Conservation (phyloP, 2,329 filamentous ascomycete genomes). For the Diaporthe sp. region DNA sequence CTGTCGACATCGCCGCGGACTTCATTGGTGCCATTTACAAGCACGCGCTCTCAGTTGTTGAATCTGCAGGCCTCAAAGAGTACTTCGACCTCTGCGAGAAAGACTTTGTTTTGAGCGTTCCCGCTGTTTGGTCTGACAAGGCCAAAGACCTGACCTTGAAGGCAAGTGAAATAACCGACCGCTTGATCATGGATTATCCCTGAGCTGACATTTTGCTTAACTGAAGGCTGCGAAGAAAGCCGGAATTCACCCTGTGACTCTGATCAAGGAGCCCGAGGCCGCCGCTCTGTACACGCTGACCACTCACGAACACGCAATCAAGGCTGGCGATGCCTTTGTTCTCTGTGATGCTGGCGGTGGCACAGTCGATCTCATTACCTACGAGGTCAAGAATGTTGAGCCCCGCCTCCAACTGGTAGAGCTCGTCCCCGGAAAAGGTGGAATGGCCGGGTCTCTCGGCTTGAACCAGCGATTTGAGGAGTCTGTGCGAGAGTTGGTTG, state of each 20-base stretch:
- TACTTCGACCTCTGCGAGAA: conserved; percentile 15
- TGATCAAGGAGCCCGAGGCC: conserved; percentile 38
- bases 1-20: no score
- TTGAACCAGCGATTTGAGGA: conserved; percentile 34
- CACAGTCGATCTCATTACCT: conserved; percentile 30
- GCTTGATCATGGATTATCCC: no score
- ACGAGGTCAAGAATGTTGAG: conserved; percentile 1
- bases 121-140: conserved; percentile 45
- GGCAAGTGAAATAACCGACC: no score
- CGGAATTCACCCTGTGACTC: background rate
- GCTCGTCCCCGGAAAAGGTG: background rate
- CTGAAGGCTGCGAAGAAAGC: conserved; percentile 40
- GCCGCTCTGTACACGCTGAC: conserved; percentile 13
- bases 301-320: background rate
- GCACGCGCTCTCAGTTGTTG: conserved; percentile 6
- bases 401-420: no score
- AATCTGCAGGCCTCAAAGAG: background rate
- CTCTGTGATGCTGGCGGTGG: conserved; percentile 29
- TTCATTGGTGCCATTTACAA: conserved; percentile 32
- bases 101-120: conserved; percentile 44
- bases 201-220: no score
- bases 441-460: background rate
- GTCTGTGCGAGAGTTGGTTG: background rate
- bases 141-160: conserved; percentile 43
- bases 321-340: background rate